Base-by-base conservation (phyloP, 1,284 basidiomycete species). In the Grifola frondosa region DNA sequence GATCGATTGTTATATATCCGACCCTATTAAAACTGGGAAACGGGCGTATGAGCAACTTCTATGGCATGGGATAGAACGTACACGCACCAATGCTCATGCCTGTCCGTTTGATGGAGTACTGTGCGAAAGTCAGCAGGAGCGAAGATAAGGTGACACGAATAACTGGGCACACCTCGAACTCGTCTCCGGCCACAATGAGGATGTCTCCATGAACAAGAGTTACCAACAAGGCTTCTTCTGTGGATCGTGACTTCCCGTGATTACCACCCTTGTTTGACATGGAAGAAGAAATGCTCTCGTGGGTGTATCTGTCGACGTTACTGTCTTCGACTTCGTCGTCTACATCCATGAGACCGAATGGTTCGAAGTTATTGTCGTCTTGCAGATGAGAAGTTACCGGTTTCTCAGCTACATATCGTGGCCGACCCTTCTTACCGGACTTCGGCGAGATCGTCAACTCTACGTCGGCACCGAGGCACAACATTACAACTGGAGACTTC, bases 171-270 rank as follows among this genome's bases (percentile, higher is more conserved):
- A 80, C 81, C 69, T 80, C 74, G 44, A 78, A 78, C 25, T 74
- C 68, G 44, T 73, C 71, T 3, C 79, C 78, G 19, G 48, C 64
- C 30, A 81, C 59, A 25, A 80, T 53, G 6, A 78, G 51, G 40
- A 74, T 60, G 56, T 83, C 80, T 0, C 80, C 80, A 51, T 83
- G 81, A 17, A 81, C 70, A 39, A 83, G 64, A 10, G 72, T 75
- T 20, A 80, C 48, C 16, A 68, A 62, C 19, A 75, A 56, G 22
- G 52, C 44, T 25, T 65, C 54, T 6, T 44, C 45, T 15, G 22
- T 42, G 48, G 11, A 9, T 11, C 38, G 22, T 15, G 33, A 30
- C 30, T 43, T 51, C 40, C 15, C 19, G 10, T 28, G 10, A 28
- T 10, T 28, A n/a, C n/a, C n/a, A n/a, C n/a, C 37, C 37, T 37